Evolutionary conservation across 2,329 filamentous ascomycete genomes (phyloP).

Genomic region (Phialemoniopsis sp.): DNA sequence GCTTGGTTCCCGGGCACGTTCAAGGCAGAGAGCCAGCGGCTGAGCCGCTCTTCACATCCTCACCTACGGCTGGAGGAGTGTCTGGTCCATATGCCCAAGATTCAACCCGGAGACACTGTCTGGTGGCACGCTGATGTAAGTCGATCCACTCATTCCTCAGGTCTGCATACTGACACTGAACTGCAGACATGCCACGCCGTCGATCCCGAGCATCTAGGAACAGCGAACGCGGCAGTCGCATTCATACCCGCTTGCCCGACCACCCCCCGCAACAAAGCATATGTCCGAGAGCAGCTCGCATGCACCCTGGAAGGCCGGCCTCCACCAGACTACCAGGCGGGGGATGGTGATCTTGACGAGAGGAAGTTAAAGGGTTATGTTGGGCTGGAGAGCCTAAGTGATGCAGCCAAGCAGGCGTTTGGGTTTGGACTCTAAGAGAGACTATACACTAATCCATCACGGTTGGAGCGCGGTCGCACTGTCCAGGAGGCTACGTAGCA

Average conservation of each 20-base stretch:
- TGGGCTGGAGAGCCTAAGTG: no score
- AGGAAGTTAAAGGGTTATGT: no score
- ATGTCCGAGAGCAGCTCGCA: slow-evolving; percentile 4
- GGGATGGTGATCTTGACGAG: no score
- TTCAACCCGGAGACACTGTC: slow-evolving; percentile 28
- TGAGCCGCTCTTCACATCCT: slow-evolving; percentile 29
- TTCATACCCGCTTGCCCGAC: slow-evolving; percentile 8
- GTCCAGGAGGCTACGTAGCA: no score
- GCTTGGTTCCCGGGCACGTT: slow-evolving; percentile 32
- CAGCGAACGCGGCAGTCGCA: slow-evolving; percentile 2
- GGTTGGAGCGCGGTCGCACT: no score
- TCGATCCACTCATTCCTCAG: no score
- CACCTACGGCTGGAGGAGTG: slow-evolving; percentile 30
- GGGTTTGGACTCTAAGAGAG: no score
- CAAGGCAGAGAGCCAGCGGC: slow-evolving; percentile 23
- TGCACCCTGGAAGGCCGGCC: neutral
- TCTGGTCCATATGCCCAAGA: slow-evolving; percentile 28
- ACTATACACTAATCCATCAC: no score
- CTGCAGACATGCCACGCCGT: slow-evolving; percentile 8
- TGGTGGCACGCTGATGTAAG: slow-evolving; percentile 12
- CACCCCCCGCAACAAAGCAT: slow-evolving; percentile 4
- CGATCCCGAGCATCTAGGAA: slow-evolving; percentile 6
- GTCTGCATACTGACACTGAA: neutral
- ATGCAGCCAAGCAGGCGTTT: no score
- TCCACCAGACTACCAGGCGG: no score